Evolutionary conservation across 2,329 filamentous ascomycete genomes (phyloP), one percentile per base, ranked within the genome.

Genomic region (Exophiala lecanii-corni): DNA sequence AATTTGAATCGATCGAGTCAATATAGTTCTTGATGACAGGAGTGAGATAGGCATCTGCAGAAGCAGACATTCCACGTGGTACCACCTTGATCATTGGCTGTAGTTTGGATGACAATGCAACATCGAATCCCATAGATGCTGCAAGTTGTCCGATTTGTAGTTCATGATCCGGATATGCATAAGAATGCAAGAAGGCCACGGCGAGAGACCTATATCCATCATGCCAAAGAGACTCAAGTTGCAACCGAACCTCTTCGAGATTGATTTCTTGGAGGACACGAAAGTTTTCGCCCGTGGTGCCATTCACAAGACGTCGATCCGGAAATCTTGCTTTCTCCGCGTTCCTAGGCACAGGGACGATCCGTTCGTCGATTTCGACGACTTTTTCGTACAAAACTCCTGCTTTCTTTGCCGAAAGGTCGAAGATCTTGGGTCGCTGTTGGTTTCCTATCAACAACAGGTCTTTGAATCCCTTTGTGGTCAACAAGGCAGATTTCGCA

Each of bases 361-460:
- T 86, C 19, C 89, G 74, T 72, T 95, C 89, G 46, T 92, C 82
- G 33, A 95, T 75, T 66, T 96, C 89, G 16, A 95, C 75, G 0
- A 95, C 88, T 21, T 71, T 73, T 60, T 88, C 82, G 57, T 94
- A 94, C 9, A 96, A 67, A 4, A 94, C 85, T 51, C 92, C 88
- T 0, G 89, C 89, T 60, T 91, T 89, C 50, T 76, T 74, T 58
- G 94, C 94, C n/a, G 85, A 84, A 41, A 96, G 70, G 60, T 95
- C 89, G 58, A 96, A 96, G 53, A 96, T 94, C 60, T 84, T 83
- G 16, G 89, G 89, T 35, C 89, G 75, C 16, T 84, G 86, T 68
- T 96, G 89, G 63, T 94, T 94, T 5, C 89, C 89, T 59, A 96
- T 96, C 39, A 81, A 78, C 20, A 95, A 70, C 50, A 89, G 88